Evolutionary conservation across 352 stramenopile species (phyloP), one percentile per base, ranked within the genome.

Genomic region (Phytopythium ostracodes): DNA sequence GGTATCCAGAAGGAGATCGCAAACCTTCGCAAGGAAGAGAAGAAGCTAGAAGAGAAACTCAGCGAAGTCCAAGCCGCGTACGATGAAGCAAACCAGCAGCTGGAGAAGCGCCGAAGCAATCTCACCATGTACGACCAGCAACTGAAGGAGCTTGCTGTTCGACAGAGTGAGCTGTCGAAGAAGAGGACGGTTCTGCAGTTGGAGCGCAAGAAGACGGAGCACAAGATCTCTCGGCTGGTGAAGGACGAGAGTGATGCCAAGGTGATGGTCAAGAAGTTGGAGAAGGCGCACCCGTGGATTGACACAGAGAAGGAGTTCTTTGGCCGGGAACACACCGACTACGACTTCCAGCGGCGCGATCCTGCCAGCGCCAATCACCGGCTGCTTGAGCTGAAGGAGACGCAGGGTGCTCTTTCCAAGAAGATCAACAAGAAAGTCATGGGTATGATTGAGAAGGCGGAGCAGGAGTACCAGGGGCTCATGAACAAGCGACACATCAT

Each of bases 341-440:
- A 99, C 66, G 97, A 99, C 69, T 99, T 99, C 64, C 79, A 92
- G 61, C 81, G 85, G 12, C 79, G 79, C 6, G 88, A 99, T 68
- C 86, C 92, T 11, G 76, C 79, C 2, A 88, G 79, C 31, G 94
- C 94, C 18, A 92, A 89, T 64, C 77, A 82, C 17, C 79, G 96
- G 44, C 72, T 99, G 2, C 67, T 97, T 49, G 79, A 91, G 33
- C 67, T 99, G 2, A 95, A 99, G 73, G 81, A 88, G 65, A 95
- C 96, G 44, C 97, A 99, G 71, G 91, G 89, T 27, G 81, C 81
- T 44, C 71, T 99, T 49, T 96, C 81, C 0, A 98, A 98, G 70
- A 99, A 99, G 68, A 98, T 99, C 63, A 99, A 99, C 81, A 99
- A 99, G 73, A 99, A 99, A 67, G 97, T 99, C 7, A 99, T 99